Evolutionary conservation across 208 protist genomes (phyloP).

Genomic region (Polymyxa betae): DNA sequence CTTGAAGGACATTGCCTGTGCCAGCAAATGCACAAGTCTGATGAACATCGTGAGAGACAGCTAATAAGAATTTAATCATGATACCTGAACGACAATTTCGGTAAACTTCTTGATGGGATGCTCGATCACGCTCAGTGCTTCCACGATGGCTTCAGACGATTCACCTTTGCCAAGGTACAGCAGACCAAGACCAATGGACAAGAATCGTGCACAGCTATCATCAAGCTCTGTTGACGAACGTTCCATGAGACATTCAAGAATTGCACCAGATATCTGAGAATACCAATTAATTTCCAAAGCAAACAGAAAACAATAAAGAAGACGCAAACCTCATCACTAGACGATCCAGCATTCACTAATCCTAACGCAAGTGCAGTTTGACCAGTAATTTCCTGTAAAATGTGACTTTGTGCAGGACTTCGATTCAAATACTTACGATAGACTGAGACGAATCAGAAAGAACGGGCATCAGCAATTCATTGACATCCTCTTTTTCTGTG

Average conservation of each 20-base stretch:
- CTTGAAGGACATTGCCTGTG: constrained; percentile 96
- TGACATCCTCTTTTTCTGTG: constrained; percentile 86
- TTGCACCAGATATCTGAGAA: constrained; percentile 56
- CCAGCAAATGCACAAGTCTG: constrained; percentile 95
- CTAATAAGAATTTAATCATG: neutral
- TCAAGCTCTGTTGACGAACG: constrained; percentile 20
- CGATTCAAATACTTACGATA: constrained; percentile 81
- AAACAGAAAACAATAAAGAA: neutral
- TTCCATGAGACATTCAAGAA: constrained; percentile 54
- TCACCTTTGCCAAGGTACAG: constrained; percentile 60
- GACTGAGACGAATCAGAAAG: constrained; percentile 85
- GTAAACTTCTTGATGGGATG: constrained; percentile 55
- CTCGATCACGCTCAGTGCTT: constrained; percentile 37
- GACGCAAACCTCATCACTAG: constrained; percentile 87
- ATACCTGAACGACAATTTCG: constrained; percentile 36
- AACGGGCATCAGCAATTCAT: constrained; percentile 88
- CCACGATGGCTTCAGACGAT: constrained; percentile 41
- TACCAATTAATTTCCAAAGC: neutral
- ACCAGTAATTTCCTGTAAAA: constrained; percentile 8
- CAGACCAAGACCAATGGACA: constrained; percentile 62
- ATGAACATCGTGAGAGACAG: neutral
- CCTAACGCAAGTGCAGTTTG: constrained; percentile 80
- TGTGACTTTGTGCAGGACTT: neutral
- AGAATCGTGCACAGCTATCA: constrained; percentile 51
- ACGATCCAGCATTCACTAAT: constrained; percentile 89